Evolutionary conservation across 192 early-diverging fungal species (phyloP).

Genomic region (Entomortierella lignicola): DNA sequence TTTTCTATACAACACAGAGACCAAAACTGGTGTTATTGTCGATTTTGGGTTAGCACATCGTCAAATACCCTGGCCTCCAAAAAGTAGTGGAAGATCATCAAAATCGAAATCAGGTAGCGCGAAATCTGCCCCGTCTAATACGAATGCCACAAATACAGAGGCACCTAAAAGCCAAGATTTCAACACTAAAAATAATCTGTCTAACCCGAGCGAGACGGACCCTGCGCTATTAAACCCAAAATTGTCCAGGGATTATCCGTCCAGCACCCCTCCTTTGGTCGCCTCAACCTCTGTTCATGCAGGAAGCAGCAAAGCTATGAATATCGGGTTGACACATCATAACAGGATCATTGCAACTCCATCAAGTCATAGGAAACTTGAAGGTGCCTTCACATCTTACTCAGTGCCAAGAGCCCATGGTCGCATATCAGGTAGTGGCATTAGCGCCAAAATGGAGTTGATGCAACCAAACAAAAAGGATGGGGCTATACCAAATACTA

Average conservation of each 20-base stretch:
- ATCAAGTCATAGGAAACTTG: no score
- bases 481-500: neutral
- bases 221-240: no score
- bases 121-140: neutral
- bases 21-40: slow-evolving; percentile 81
- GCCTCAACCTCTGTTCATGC: neutral
- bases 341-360: no score
- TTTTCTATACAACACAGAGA: slow-evolving; percentile 85
- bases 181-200: no score
- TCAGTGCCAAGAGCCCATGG: no score
- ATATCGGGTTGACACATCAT: no score
- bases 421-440: neutral
- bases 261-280: neutral
- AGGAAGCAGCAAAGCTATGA: no score
- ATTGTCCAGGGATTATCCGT: neutral
- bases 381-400: no score
- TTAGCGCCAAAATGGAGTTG: neutral
- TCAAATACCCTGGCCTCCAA: neutral
- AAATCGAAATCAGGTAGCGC: neutral
- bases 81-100: neutral
- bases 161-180: neutral
- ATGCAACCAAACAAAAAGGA: neutral
- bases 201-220: no score
- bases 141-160: neutral
- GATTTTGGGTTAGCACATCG: slow-evolving; percentile 94